phyloP scores from a whole-genome alignment of 1,284 basidiomycete genomes.

The Xerocomus amazonicus region DNA sequence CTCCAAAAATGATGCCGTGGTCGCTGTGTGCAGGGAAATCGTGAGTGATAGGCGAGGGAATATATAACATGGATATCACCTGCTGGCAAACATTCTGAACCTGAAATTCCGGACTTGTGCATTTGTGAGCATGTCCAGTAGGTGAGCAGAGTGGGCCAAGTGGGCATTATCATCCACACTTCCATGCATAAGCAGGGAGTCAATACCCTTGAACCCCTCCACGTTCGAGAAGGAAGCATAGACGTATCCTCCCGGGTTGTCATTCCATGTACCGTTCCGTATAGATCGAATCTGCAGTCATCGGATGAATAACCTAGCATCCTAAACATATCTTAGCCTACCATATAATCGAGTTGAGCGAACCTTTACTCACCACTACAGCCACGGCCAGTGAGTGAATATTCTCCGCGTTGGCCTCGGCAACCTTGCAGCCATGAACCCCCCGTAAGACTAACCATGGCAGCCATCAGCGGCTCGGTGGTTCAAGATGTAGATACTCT shows the following conservation, averaged over 20 bases:
- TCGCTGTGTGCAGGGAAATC: constrained; percentile 49
- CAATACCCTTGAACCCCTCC: constrained; percentile 73
- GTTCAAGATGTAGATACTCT: constrained; percentile 23
- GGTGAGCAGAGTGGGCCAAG: constrained; percentile 84
- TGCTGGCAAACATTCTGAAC: constrained; percentile 97
- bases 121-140: constrained; percentile 89
- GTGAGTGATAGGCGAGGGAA: constrained; percentile 11
- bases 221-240: constrained; percentile 84
- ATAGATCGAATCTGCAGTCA: constrained; percentile 75
- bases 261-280: constrained; percentile 95
- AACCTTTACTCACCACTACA: constrained; percentile 64
- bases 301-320: neutral
- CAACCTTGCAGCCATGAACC: constrained; percentile 90
- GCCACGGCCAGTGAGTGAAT: constrained; percentile 88
- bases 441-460: constrained; percentile 75
- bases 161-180: constrained; percentile 96
- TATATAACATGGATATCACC: constrained; percentile 43
- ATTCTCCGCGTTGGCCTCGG: constrained; percentile 82
- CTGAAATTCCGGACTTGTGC: constrained; percentile 74
- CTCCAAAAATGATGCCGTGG: constrained; percentile 70
- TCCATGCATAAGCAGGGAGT: constrained; percentile 88
- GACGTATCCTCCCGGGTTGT: constrained; percentile 81
- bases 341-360: constrained; percentile 58
- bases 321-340: constrained; percentile 35
- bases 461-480: constrained; percentile 6